Evolutionary conservation across 495 filamentous ascomycete genomes (phyloP), one percentile per base, ranked within the genome.

Genomic region (Terfezia boudieri): DNA sequence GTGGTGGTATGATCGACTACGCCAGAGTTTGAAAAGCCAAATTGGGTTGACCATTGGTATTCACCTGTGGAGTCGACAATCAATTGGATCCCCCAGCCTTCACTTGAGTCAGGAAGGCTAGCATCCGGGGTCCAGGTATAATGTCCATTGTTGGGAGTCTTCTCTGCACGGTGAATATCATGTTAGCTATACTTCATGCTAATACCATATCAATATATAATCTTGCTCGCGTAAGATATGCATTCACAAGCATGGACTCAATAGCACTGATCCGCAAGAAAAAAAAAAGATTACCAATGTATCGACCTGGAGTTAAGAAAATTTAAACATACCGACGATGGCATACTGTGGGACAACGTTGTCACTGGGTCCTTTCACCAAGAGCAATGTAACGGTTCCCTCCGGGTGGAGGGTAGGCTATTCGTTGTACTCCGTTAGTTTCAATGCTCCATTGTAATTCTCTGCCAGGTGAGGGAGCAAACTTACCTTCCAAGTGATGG

Each of bases 21-120:
- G 16, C 55, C 56, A 9, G 56, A 36, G 67, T 77, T 78, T 53
- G 66, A 66, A 66, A 84, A 70, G 61, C 80, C 80, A 68, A 82
- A 84, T 63, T 83, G 81, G 46, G 75, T 76, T 23, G 73, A 74
- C 68, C 75, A 84, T 65, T 84, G 81, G 71, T 78, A 84, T 59
- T 72, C 62, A 60, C 79, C 77, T 56, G 71, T 76, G 9, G 65
- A 67, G 63, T 81, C 77, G 38, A 72, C 75, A 56, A 83, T 79
- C 58, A 84, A 65, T 59, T 81, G 71, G 55, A 83, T 68, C 56
- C 79, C 81, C 67, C 83, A 84, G n/a, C 53, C 36, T 1, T 36
- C 68, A 58, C 71, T 73, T 53, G 58, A 59, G 51, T 74, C 73
- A 52, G 67, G 59, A 37, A 83, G 73, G 49, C 56, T 56, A 49